Evolutionary conservation across 106 monocot genomes (phyloP).

Genomic region (Acorus calamus): DNA sequence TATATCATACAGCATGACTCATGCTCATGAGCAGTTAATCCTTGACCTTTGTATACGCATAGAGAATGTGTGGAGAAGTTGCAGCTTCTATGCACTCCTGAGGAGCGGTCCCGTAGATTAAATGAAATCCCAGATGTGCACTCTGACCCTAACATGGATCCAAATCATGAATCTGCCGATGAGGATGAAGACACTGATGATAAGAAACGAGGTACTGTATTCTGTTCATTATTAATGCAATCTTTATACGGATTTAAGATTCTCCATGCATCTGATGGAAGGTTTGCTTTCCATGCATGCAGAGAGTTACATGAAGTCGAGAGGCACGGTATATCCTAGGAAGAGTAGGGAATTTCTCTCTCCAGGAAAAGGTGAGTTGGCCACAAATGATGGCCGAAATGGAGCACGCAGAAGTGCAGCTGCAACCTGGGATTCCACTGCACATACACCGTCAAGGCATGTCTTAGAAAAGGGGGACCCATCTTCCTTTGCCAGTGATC

Average conservation of each 20-base stretch:
- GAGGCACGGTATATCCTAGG: conserved; percentile 6
- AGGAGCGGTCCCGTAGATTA: conserved; percentile 20
- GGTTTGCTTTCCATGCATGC: background rate
- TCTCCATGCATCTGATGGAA: too few species aligned
- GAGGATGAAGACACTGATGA: conserved; percentile 9
- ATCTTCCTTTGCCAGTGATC: conserved; percentile 9
- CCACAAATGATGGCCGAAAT: conserved; percentile 14
- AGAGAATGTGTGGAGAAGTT: conserved; percentile 33
- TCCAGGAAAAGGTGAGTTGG: conserved; percentile 2
- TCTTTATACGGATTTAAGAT: too few species aligned
- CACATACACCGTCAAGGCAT: conserved; percentile 11
- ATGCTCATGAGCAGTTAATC: background rate
- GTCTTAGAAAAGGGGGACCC: conserved; percentile 1
- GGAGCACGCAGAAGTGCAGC: conserved; percentile 1
- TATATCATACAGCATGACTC: too few species aligned
- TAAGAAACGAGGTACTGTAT: conserved; percentile 12
- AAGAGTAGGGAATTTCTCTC: conserved; percentile 15
- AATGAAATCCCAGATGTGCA: conserved; percentile 17
- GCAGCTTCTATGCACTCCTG: conserved; percentile 20
- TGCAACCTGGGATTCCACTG: conserved; percentile 1
- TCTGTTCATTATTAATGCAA: background rate
- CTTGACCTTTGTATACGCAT: conserved; percentile 20
- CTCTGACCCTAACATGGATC: conserved; percentile 31
- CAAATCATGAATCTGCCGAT: conserved; percentile 25
- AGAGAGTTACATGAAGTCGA: conserved; percentile 10